Evolutionary conservation across 2,329 filamentous ascomycete genomes (phyloP).

Genomic region (Cladophialophora bantiana): DNA sequence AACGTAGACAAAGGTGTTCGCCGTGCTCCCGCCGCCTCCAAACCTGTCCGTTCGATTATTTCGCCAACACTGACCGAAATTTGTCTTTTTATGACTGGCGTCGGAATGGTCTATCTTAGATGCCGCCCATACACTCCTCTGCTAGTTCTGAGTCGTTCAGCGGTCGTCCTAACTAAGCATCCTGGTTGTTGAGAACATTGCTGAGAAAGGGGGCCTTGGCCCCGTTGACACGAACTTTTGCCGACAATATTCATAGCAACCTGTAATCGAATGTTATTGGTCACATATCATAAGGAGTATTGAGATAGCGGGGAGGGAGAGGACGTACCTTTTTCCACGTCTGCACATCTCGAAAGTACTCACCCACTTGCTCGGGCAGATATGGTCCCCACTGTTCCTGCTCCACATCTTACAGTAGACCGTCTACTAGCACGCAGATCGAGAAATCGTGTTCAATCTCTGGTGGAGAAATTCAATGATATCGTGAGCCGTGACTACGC

Average conservation of each 20-base stretch:
- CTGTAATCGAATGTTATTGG: neutral
- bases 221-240: conserved; percentile 9
- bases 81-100: neutral
- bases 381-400: conserved; percentile 25
- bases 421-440: conserved; percentile 8
- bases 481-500: conserved; percentile 45
- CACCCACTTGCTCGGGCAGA: conserved; percentile 22
- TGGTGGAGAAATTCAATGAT: conserved; percentile 44
- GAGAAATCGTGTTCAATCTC: conserved; percentile 6
- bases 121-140: conserved; percentile 31
- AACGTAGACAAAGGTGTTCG: conserved; percentile 30
- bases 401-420: conserved; percentile 14
- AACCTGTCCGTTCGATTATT: conserved; percentile 10
- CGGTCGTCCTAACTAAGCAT: conserved; percentile 21
- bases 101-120: conserved; percentile 5
- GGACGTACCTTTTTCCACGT: conserved; percentile 10
- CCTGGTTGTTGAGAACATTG: conserved; percentile 15
- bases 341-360: conserved; percentile 24
- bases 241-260: conserved; percentile 15
- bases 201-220: conserved; percentile 22
- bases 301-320: neutral
- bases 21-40: conserved; percentile 27
- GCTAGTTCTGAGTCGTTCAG: conserved; percentile 25
- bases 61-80: neutral
- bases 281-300: neutral